These are phyloP conservation scores for Talaromyces sp. DNA, from an alignment of 2,329 filamentous ascomycete genomes.

Conservation along the genomic window DNA sequence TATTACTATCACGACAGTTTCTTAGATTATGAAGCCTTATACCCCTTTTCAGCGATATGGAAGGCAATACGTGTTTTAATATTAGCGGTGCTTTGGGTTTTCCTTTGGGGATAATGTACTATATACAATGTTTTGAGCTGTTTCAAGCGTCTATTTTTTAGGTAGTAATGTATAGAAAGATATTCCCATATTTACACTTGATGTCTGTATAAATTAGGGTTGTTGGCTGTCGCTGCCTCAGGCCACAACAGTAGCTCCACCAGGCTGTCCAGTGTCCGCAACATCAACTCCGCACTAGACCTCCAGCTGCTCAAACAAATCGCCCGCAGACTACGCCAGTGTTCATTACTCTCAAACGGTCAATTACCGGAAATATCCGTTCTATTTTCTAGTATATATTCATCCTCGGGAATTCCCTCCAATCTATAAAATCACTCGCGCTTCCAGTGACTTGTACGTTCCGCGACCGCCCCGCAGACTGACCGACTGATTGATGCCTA, in stretches of 20 bases:
- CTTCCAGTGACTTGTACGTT: not conserved
- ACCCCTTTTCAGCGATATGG: conserved; percentile 1
- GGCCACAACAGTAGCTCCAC: not conserved
- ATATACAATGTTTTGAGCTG: not conserved
- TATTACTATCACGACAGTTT: conserved; percentile 36
- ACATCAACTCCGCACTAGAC: not conserved
- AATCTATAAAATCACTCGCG: not conserved
- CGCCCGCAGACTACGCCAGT: not conserved
- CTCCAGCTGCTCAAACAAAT: not conserved
- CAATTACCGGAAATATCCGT: not conserved
- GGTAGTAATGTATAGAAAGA: not conserved
- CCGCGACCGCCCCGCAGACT: not conserved
- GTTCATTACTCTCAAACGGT: not conserved
- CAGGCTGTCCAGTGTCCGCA: not conserved
- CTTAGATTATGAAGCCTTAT: conserved; percentile 13
- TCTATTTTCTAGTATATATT: not conserved
- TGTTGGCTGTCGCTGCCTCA: not conserved
- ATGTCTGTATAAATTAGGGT: not conserved
- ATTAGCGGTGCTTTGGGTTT: not conserved
- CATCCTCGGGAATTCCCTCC: not conserved
- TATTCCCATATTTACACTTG: not conserved
- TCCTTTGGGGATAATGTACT: not conserved
- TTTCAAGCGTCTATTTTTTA: not conserved
- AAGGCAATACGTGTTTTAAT: not conserved
- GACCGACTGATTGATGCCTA: not conserved